phyloP scores from a whole-genome alignment of 345 rosid genomes.

The Lumnitzera littorea region DNA sequence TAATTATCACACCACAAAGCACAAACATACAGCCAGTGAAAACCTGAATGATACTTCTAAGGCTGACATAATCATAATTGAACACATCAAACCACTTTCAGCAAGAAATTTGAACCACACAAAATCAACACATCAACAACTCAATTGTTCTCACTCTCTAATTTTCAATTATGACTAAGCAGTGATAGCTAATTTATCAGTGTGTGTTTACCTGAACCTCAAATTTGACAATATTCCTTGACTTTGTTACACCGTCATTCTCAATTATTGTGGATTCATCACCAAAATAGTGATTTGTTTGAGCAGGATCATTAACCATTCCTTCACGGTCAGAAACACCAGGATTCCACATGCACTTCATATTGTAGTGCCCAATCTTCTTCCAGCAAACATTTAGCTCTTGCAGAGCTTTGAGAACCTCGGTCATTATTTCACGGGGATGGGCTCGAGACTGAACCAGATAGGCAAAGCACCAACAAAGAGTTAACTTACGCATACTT shows the following conservation, averaged over 20 bases:
- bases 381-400: constrained; percentile 92
- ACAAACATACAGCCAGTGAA: too few relatives aligned
- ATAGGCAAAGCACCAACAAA: background rate
- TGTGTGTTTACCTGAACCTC: constrained; percentile 73
- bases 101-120: too few relatives aligned
- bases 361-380: constrained; percentile 96
- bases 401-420: constrained; percentile 91
- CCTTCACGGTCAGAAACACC: constrained; percentile 50
- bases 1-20: too few relatives aligned
- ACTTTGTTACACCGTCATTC: constrained; percentile 42
- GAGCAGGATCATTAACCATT: constrained; percentile 53
- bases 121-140: background rate
- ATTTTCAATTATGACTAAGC: too few relatives aligned
- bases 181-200: background rate
- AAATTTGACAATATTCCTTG: constrained; percentile 75
- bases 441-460: constrained; percentile 77
- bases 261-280: constrained; percentile 61
- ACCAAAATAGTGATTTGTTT: constrained; percentile 53
- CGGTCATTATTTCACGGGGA: constrained; percentile 98
- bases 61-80: too few relatives aligned
- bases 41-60: too few relatives aligned
- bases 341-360: constrained; percentile 97
- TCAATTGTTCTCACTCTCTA: too few relatives aligned
- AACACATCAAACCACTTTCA: too few relatives aligned
- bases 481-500: too few relatives aligned